Evolutionary conservation across 441 rosid genomes (phyloP), one percentile per base, ranked within the genome.

Genomic region (Gossypium davidsonii): DNA sequence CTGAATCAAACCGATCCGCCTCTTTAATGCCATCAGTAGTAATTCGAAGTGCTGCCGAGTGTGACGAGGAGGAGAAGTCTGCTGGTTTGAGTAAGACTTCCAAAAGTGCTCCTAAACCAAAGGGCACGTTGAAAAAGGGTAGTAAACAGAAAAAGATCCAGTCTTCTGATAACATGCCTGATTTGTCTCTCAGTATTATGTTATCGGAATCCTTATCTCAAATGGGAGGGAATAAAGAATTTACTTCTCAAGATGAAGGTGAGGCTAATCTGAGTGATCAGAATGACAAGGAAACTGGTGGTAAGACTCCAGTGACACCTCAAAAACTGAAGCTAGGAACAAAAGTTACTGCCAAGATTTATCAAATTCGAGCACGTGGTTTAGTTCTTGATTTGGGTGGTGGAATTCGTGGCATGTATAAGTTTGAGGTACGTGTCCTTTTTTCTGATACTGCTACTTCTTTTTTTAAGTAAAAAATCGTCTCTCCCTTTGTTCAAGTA

Each of bases 381-480:
- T 80, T 95, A 64, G 97, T 91, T 79, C 97, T 91, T 81, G 97
- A 95, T 73, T 77, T 95, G 90, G 98, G 97, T 73, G 84, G 91
- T 81, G 97, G 88, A 73, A 80, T 93, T 72, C 96, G 85, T 53
- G 99, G 97, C 72, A 93, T 93, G 98, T 89, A 90, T 79, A 86
- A 83, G 73, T 95, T 91, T 77, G 83, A 90, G 94, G 99, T 93
- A 83, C 23, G 79, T 48, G 34, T 72, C 49, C 21, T 60, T 56
- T 64, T 21, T 12, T 7, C 46, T 64, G 42, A 53, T 53, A 34
- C 73, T 18, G 48, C 42, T 70, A 4, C 6, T 34, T 21, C 57
- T 9, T 44, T n/a, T 58, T 53, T 4, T 21, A 21, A 9, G 12
- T 9, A 3, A 44, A 12, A 23, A 34, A 23, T 46, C 39, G 69